Evolutionary conservation across 2,329 filamentous ascomycete species (phyloP), one percentile per base, ranked within the genome.

Genomic region (Xylariaceae sp.): DNA sequence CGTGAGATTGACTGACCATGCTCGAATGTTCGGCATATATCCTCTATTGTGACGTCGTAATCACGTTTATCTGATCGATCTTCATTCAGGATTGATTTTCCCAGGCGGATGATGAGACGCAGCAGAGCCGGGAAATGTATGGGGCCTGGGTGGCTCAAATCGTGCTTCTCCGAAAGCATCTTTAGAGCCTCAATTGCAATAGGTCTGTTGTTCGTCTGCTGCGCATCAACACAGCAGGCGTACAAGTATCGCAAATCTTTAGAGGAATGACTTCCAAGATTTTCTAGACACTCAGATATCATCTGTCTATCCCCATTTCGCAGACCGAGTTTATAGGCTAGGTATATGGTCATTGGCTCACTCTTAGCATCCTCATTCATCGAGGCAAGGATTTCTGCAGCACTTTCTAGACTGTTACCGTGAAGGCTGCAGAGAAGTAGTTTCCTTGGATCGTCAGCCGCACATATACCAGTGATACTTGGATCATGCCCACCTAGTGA

Each of bases 191-290:
- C 60, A 11, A 83, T 65, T 2, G 82, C 77, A 48, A 83, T 79
- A 0, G 67, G 48, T 38, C 75, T 81, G 46, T 88, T 78, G 0
- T 81, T 79, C 1, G 69, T 67, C 47, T 79, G 71, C 37, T 89
- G 81, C 3, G 88, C 85, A 60, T 94, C 88, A 19, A 88, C 67
- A 17, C 88, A 78, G 53, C 89, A 95, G 1, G 88, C 86, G 49
- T 90, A 89, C 1, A 96, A 69, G 33, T 89, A 77, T 12, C 80
- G 79, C 16, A 71, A 68, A 26, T 82, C 75, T 17, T 74, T 71
- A 1, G 67, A 59, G 0, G 72, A 68, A 6, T 68, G 59, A n/a
- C 69, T 69, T 41, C 72, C 74, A 19, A 95, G 66, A 2, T 65
- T 60, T 19, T 79, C 67, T 2, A 95, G 72, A 54, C 83, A 87